These are phyloP conservation scores for Mallotus nudiflorus DNA, from an alignment of 345 rosid species.

Conservation along the genomic window DNA sequence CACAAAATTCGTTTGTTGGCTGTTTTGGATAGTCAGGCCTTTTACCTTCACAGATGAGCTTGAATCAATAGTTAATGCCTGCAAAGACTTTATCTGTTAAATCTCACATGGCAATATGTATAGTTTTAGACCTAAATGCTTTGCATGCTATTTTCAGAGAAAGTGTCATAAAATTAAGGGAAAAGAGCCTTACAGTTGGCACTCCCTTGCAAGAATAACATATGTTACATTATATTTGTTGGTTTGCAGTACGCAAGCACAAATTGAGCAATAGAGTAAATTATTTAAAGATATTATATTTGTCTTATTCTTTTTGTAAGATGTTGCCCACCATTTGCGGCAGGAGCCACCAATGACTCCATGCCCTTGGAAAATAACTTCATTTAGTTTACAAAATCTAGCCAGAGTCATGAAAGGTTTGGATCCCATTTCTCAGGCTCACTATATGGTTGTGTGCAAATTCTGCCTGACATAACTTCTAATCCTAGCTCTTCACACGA, in stretches of 20 bases:
- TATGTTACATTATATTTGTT: conserved; percentile 22
- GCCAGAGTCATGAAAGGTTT: conserved; percentile 63
- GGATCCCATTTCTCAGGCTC: conserved; percentile 94
- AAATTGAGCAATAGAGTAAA: conserved; percentile 4
- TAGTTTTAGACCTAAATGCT: neutral
- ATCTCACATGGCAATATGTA: conserved; percentile 8
- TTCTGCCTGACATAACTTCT: too few relatives aligned
- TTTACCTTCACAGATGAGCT: conserved; percentile 70
- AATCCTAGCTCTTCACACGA: too few relatives aligned
- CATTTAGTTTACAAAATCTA: conserved; percentile 74
- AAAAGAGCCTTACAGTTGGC: conserved; percentile 62
- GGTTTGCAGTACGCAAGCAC: conserved; percentile 12
- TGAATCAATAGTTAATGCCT: conserved; percentile 93
- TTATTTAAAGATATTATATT: conserved; percentile 1
- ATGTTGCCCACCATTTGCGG: conserved; percentile 97
- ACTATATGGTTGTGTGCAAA: too few relatives aligned
- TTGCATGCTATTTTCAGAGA: conserved; percentile 16
- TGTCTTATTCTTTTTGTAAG: conserved; percentile 86
- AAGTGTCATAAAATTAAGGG: conserved; percentile 14
- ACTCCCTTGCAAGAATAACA: conserved; percentile 61
- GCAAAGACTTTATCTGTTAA: conserved; percentile 31
- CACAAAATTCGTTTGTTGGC: conserved; percentile 94
- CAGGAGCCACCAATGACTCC: conserved; percentile 98
- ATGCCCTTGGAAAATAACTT: conserved; percentile 73
- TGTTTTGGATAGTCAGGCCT: conserved; percentile 81